Base-by-base conservation (phyloP, 805 yeast species). In the Scheffersomyces stipitis region DNA sequence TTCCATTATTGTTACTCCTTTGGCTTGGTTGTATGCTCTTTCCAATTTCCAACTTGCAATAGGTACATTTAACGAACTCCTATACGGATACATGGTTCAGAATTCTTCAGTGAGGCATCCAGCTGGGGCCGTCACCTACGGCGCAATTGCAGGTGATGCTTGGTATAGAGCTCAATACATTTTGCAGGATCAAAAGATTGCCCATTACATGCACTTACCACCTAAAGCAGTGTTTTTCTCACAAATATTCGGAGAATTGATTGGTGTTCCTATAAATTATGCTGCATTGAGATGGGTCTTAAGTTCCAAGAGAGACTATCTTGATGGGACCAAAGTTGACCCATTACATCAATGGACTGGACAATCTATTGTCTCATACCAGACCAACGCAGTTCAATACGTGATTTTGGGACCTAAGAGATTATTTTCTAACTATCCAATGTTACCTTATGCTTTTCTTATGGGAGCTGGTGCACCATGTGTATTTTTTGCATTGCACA, bases 271-370 rank as follows among this genome's bases (percentile, higher is more conserved):
- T 3, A 58, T 74, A 44, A 76, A 76, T 46, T 76, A 74, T 46
- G 33, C 65, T 5, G 72, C 78, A 1, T 51, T 76, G 30, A 60
- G 66, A 33, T 75, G 80, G 78, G 71, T 75, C 15, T 37, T 74
- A 18, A 41, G 40, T 3, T 52, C 66, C 17, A 75, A 74, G 41
- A 54, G 62, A 15, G 61, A 58, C 5, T 74, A 51, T 32, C 52
- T 68, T 39, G 40, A 51, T 4, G 72, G 73, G 1, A 39, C 48
- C 7, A 51, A 53, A 22, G 49, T 37, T 1, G 79, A 74, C 47
- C 74, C 77, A 1, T 52, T 73, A 17, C 72, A 70, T 40, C 79
- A 74, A 47, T 74, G 78, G 78, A 73, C 76, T 2, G 78, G 75
- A 2, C 78, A 74, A 42, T 41, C 58, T 4, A 58, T 74, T 22